phyloP scores from a whole-genome alignment of 2,329 filamentous ascomycete genomes.

The Penicillium rolfsii region DNA sequence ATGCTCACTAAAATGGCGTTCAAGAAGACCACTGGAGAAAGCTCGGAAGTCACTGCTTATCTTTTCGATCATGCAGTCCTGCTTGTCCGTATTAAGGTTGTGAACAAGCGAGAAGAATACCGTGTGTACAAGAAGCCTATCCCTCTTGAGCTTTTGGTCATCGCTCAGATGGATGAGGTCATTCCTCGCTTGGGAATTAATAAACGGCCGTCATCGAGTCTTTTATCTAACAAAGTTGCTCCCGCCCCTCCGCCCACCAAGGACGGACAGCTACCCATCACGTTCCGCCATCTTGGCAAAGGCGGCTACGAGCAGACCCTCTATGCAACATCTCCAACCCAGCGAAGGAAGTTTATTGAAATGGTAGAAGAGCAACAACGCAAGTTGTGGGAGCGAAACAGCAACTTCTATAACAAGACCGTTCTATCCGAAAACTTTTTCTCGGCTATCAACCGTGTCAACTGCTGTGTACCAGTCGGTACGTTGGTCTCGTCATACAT shows the following conservation, averaged over 20 bases:
- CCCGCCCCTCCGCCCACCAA: slow-evolving; percentile 56
- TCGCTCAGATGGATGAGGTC: slow-evolving; percentile 96
- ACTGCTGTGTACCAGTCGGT: slow-evolving; percentile 92
- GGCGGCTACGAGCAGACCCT: slow-evolving; percentile 91
- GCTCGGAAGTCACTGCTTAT: slow-evolving; percentile 88
- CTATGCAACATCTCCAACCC: slow-evolving; percentile 81
- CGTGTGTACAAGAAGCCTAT: slow-evolving; percentile 96
- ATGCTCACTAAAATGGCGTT: slow-evolving; percentile 91
- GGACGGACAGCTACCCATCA: slow-evolving; percentile 84
- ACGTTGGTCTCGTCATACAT: slow-evolving; percentile 42
- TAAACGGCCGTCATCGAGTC: slow-evolving; percentile 85
- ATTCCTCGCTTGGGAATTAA: slow-evolving; percentile 77
- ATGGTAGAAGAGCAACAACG: slow-evolving; percentile 90
- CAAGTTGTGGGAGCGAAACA: slow-evolving; percentile 72
- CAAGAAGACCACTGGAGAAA: slow-evolving; percentile 89
- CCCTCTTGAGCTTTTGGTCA: slow-evolving; percentile 87
- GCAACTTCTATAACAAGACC: slow-evolving; percentile 70
- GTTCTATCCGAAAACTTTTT: slow-evolving; percentile 85
- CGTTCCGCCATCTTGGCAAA: slow-evolving; percentile 93
- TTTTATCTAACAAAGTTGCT: slow-evolving; percentile 66
- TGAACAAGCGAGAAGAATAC: slow-evolving; percentile 90
- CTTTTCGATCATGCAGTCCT: slow-evolving; percentile 95
- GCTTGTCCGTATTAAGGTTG: slow-evolving; percentile 85
- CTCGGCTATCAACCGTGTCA: slow-evolving; percentile 83
- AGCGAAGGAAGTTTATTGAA: slow-evolving; percentile 95